Conservation (phyloP, 148 eudicot species). For the Nepenthes mirabilis region DNA sequence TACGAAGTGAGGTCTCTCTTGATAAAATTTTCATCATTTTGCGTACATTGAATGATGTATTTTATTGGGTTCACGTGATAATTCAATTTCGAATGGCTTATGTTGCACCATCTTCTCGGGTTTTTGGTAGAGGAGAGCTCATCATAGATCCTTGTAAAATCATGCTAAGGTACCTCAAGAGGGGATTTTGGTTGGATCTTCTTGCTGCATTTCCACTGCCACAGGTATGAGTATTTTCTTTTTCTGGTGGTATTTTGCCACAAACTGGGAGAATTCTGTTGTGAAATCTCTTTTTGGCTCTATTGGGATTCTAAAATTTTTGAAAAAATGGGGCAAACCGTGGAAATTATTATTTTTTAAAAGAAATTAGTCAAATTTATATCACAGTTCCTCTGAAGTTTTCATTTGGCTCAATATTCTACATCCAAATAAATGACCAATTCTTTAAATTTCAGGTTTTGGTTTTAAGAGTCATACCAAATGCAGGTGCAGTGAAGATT, state of each 20-base stretch:
- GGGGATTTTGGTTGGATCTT: slow-evolving; percentile 25
- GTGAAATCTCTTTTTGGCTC: not conserved
- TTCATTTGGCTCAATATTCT: too few relatives aligned
- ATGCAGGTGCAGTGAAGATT: slow-evolving; percentile 20
- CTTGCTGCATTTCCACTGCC: slow-evolving; percentile 35
- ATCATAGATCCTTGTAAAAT: slow-evolving; percentile 19
- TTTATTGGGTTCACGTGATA: slow-evolving; percentile 29
- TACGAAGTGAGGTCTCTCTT: slow-evolving; percentile 22
- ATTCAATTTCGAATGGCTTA: slow-evolving; percentile 31
- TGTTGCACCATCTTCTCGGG: slow-evolving; percentile 27
- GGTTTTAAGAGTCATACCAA: slow-evolving; percentile 43
- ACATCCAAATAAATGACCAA: not conserved
- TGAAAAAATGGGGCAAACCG: not conserved
- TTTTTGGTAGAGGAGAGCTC: slow-evolving; percentile 39
- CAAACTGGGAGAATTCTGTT: not conserved
- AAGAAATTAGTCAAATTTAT: not conserved
- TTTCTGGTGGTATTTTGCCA: not conserved
- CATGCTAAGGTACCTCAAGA: slow-evolving; percentile 23
- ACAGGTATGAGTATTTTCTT: slow-evolving; percentile 11
- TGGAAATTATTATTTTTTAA: not conserved
- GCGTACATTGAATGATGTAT: slow-evolving; percentile 28
- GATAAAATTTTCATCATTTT: slow-evolving; percentile 24
- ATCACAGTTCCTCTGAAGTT: not conserved
- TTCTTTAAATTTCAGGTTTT: slow-evolving; percentile 21
- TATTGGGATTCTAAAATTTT: not conserved